Conservation (phyloP, 352 stramenopile species). For the Phytophthora pini region DNA sequence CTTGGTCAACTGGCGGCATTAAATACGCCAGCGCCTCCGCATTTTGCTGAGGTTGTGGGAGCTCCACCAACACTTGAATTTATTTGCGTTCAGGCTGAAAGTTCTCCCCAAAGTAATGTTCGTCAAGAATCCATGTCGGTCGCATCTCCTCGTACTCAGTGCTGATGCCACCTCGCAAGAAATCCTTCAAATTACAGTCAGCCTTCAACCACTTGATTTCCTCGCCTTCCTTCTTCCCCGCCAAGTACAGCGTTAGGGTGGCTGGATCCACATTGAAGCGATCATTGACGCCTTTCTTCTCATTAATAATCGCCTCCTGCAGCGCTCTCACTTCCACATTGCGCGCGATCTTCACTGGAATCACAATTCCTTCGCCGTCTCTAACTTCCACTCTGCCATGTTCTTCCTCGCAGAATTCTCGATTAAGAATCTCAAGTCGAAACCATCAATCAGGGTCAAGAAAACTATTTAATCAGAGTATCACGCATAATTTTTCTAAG, state of each 20-base stretch:
- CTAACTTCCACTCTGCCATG: too few species aligned
- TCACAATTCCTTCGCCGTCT: background rate
- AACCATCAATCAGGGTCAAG: too few species aligned
- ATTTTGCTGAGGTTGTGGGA: background rate
- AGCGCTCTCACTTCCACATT: slow-evolving; percentile 28
- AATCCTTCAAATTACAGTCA: slow-evolving; percentile 4
- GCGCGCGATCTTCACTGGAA: slow-evolving; percentile 25
- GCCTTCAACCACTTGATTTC: slow-evolving; percentile 15
- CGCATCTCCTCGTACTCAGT: slow-evolving; percentile 23
- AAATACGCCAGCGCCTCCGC: background rate
- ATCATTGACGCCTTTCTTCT: background rate
- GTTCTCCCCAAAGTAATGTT: background rate
- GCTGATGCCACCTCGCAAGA: slow-evolving; percentile 4
- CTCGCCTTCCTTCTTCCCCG: slow-evolving; percentile 16
- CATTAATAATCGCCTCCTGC: slow-evolving; percentile 11
- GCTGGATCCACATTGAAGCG: background rate
- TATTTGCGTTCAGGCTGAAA: slow-evolving; percentile 2
- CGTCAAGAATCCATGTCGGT: slow-evolving; percentile 1
- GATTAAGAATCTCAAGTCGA: too few species aligned
- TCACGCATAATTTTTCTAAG: too few species aligned
- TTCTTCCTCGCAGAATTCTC: too few species aligned
- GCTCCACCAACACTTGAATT: slow-evolving; percentile 15
- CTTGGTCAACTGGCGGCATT: background rate
- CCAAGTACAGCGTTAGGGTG: slow-evolving; percentile 29
- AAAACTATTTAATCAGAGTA: too few species aligned